These are phyloP conservation scores for Penicillium roqueforti DNA, from an alignment of 495 filamentous ascomycete genomes.

Conservation along the genomic window DNA sequence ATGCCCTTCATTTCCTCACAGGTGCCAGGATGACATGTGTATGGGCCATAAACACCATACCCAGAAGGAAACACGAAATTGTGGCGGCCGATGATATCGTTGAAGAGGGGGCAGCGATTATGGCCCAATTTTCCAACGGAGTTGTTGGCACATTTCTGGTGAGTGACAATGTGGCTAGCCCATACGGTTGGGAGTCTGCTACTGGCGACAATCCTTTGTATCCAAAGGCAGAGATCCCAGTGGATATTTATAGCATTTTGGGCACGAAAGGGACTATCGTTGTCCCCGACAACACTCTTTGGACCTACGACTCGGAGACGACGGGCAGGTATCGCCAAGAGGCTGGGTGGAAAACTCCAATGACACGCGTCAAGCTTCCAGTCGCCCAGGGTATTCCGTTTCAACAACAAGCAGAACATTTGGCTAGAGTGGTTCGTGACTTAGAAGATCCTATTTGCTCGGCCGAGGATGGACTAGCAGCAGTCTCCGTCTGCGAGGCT, in stretches of 20 bases:
- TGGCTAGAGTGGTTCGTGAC: constrained; percentile 4
- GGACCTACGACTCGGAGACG: constrained; percentile 4
- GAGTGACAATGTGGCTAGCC: constrained; percentile 9
- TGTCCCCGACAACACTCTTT: constrained; percentile 5
- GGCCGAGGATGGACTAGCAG: constrained; percentile 11
- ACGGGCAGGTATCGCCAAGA: not conserved
- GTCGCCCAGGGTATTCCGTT: constrained; percentile 4
- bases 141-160: constrained; percentile 13
- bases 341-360: constrained; percentile 6
- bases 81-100: no score
- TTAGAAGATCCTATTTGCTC: constrained; percentile 4
- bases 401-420: constrained; percentile 10
- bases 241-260: constrained; percentile 15
- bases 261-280: constrained; percentile 9
- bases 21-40: no score
- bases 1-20: no score
- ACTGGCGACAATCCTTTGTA: constrained; percentile 15
- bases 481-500: constrained; percentile 11
- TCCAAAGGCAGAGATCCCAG: constrained; percentile 1
- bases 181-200: constrained; percentile 16
- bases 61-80: no score
- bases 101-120: constrained; percentile 9
- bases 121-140: constrained; percentile 10
- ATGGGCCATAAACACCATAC: no score
- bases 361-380: not conserved